phyloP scores from a whole-genome alignment of 805 yeast species.

The Candida pseudoglaebosa region DNA sequence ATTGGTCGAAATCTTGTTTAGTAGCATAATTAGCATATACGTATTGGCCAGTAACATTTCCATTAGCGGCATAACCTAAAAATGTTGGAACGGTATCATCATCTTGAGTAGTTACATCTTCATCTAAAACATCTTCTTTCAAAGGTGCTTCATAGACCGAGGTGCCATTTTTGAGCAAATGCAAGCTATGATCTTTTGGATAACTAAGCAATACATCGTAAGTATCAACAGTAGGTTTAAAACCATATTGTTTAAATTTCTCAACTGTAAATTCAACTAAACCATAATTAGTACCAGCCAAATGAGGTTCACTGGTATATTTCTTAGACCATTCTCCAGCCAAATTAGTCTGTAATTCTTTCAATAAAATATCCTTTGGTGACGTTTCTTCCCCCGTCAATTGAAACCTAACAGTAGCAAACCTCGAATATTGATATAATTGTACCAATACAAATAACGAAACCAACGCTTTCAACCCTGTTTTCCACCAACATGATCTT shows the following conservation, averaged over 20 bases:
- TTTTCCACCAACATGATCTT: background rate
- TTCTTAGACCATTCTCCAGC: conserved; percentile 42
- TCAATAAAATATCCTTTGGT: conserved; percentile 12
- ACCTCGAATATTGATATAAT: background rate
- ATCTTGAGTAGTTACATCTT: conserved; percentile 37
- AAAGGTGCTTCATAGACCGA: conserved; percentile 46
- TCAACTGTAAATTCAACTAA: conserved; percentile 48
- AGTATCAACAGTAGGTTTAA: conserved; percentile 46
- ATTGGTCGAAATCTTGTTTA: conserved; percentile 46
- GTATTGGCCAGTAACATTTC: conserved; percentile 52
- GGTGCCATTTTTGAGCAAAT: conserved; percentile 27
- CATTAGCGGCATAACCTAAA: conserved; percentile 64
- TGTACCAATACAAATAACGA: background rate
- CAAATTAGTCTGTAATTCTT: conserved; percentile 30
- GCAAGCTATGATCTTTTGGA: conserved; percentile 45
- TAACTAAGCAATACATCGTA: conserved; percentile 55
- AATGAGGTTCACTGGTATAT: conserved; percentile 40
- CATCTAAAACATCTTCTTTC: conserved; percentile 44
- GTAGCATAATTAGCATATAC: conserved; percentile 62
- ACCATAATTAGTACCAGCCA: conserved; percentile 43
- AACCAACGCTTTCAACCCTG: background rate
- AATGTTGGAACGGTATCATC: conserved; percentile 45
- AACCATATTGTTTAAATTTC: conserved; percentile 49
- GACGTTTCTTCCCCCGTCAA: background rate
- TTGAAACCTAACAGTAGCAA: background rate